phyloP scores from a whole-genome alignment of 768 basidiomycete genomes.

The Lactifluus echinatus region DNA sequence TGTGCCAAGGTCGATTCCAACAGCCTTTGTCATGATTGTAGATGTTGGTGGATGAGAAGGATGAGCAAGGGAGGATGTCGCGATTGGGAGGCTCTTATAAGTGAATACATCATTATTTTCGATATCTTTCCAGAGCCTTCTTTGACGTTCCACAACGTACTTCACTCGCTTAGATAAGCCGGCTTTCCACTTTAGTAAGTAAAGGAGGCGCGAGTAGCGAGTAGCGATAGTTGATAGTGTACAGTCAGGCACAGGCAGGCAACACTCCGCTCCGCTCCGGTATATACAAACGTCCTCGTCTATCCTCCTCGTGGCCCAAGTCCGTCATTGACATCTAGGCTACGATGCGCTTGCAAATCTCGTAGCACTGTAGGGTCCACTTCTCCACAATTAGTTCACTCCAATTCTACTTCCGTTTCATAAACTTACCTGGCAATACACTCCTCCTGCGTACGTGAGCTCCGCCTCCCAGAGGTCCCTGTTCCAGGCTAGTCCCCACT shows the following conservation, averaged over 20 bases:
- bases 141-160: slow-evolving; percentile 15
- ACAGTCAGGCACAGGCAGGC: not conserved
- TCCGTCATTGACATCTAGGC: slow-evolving; percentile 42
- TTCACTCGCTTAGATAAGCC: slow-evolving; percentile 13
- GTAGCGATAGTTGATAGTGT: too few relatives aligned
- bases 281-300: not conserved
- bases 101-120: slow-evolving; percentile 4
- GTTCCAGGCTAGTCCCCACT: slow-evolving; percentile 47
- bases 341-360: slow-evolving; percentile 81
- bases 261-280: not conserved
- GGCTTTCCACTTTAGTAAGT: not conserved
- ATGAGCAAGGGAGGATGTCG: slow-evolving; percentile 15
- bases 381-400: slow-evolving; percentile 28
- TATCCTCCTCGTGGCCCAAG: slow-evolving; percentile 7
- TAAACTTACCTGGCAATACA: slow-evolving; percentile 67
- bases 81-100: slow-evolving; percentile 19
- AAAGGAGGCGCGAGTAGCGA: not conserved
- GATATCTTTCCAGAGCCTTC: slow-evolving; percentile 26
- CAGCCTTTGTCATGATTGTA: slow-evolving; percentile 46
- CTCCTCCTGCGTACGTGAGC: slow-evolving; percentile 92
- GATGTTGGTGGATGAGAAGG: slow-evolving; percentile 15
- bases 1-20: slow-evolving; percentile 87
- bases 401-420: not conserved
- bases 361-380: slow-evolving; percentile 85
- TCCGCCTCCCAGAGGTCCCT: slow-evolving; percentile 42